Evolutionary conservation across 768 basidiomycete genomes (phyloP), one percentile per base, ranked within the genome.

Genomic region (Rhizopogon vesiculosus): DNA sequence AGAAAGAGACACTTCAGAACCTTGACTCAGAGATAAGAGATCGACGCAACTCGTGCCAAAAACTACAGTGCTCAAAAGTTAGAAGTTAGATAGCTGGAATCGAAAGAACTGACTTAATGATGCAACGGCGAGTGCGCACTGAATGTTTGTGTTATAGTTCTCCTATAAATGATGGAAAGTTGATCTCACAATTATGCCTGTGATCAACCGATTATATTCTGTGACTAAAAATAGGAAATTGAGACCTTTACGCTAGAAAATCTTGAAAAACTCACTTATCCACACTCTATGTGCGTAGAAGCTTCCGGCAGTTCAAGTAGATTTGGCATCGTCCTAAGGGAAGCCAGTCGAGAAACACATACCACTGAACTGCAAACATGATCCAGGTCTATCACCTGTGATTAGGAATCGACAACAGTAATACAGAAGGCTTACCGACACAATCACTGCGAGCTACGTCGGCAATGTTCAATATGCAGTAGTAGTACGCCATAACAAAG

Each of bases 281-380:
- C 63, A 67, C 18, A 67, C 61, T 39, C 63, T 64, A 25, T 66
- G 66, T 22, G 55, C 54, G 25, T 67, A 67, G 35, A 66, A 66
- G 51, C 66, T 67, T 42, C 43, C 9, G 25, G 7, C 25, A 19
- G 19, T 12, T 0, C 1, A 15, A 62, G 13, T 59, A 56, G 16
- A 8, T 35, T 44, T 2, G 3, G 2, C 33, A n/a, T 35, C 33
- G 43, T 28, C 18, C 9, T 10, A 39, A 3, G 39, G 8, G 2
- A 39, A 31, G 16, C 22, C 16, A 13, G 1, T 31, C 6, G 13
- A 12, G 29, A 48, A 35, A 33, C 18, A 48, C 31, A 19, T 54
- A 66, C 65, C 59, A 39, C 39, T 67, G 61, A 9, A 66, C 66
- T 18, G 57, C 38, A 40, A 67, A 67, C 1, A 60, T 56, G 42